Percentiles rank a stretch among this genome's conserved stretches.
These are phyloP conservation scores for Gossypium aridum DNA, from an alignment of 441 rosid genomes.

Conservation along the genomic window DNA sequence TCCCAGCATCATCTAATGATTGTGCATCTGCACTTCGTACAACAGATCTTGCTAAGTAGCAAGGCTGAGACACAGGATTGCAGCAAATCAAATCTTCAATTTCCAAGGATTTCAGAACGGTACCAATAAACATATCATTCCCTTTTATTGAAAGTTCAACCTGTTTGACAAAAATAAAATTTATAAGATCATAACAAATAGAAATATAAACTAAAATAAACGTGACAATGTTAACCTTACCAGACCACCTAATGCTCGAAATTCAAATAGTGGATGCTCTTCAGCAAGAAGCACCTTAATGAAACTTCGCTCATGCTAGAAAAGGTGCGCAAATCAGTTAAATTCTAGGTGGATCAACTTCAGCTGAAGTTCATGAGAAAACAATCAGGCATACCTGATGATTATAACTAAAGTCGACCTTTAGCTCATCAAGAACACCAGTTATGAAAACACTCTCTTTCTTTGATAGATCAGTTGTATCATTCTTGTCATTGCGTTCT, in stretches of 20 bases:
- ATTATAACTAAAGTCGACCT: slow-evolving; percentile 69
- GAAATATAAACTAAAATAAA: slow-evolving; percentile 16
- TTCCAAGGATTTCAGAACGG: slow-evolving; percentile 87
- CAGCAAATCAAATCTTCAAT: slow-evolving; percentile 84
- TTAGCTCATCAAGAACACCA: slow-evolving; percentile 92
- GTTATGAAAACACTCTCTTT: slow-evolving; percentile 69
- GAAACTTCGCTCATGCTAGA: slow-evolving; percentile 60
- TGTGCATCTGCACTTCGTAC: slow-evolving; percentile 43
- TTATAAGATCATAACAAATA: slow-evolving; percentile 8
- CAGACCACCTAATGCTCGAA: slow-evolving; percentile 97
- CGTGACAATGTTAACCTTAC: slow-evolving; percentile 31
- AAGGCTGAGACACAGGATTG: slow-evolving; percentile 38
- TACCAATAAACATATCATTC: slow-evolving; percentile 84
- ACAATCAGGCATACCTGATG: slow-evolving; percentile 50
- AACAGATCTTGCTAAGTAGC: slow-evolving; percentile 92
- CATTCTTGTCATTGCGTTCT: slow-evolving; percentile 36
- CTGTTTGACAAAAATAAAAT: slow-evolving; percentile 34
- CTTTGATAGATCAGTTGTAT: slow-evolving; percentile 33
- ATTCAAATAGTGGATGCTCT: slow-evolving; percentile 70
- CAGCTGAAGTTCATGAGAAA: too few relatives aligned
- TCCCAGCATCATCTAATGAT: slow-evolving; percentile 36
- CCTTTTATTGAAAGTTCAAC: slow-evolving; percentile 81
- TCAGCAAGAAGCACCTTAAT: slow-evolving; percentile 71
- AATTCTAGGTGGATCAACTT: too few relatives aligned
- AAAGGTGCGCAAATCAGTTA: too few relatives aligned